These are phyloP conservation scores for Gaertneriomyces semiglobifer DNA, from an alignment of 192 early-diverging fungal species.

Conservation along the genomic window DNA sequence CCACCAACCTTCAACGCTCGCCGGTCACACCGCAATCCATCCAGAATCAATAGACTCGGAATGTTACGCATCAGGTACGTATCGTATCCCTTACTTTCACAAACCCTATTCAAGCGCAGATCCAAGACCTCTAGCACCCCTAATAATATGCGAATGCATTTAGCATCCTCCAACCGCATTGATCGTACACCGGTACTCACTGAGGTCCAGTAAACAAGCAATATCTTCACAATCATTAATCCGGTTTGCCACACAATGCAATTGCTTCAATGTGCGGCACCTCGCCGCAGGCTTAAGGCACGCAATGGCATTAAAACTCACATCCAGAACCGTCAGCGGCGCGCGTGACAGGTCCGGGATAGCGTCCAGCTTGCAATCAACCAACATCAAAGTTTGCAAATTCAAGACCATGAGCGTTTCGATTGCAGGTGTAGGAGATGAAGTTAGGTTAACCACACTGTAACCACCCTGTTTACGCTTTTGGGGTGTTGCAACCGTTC, in stretches of 20 bases:
- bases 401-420: constrained; percentile 11
- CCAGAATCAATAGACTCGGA: constrained; percentile 15
- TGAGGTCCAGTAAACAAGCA: constrained; percentile 1
- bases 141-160: neutral
- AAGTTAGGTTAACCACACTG: constrained; percentile 13
- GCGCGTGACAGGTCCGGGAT: constrained; percentile 39
- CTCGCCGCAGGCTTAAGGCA: constrained; percentile 7
- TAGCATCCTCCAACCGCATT: neutral
- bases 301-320: constrained; percentile 45
- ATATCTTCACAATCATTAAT: constrained; percentile 17
- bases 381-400: constrained; percentile 26
- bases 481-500: too few relatives aligned
- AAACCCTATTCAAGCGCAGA: constrained; percentile 46
- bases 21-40: neutral
- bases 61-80: neutral
- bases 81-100: constrained; percentile 39
- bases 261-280: constrained; percentile 12
- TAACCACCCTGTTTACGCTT: too few relatives aligned
- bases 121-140: constrained; percentile 31
- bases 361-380: constrained; percentile 29
- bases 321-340: constrained; percentile 40
- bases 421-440: constrained; percentile 9
- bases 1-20: too few relatives aligned
- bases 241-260: constrained; percentile 40
- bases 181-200: neutral